phyloP scores from a whole-genome alignment of 2,329 filamentous ascomycete genomes.

The Sclerotinia trifoliorum region DNA sequence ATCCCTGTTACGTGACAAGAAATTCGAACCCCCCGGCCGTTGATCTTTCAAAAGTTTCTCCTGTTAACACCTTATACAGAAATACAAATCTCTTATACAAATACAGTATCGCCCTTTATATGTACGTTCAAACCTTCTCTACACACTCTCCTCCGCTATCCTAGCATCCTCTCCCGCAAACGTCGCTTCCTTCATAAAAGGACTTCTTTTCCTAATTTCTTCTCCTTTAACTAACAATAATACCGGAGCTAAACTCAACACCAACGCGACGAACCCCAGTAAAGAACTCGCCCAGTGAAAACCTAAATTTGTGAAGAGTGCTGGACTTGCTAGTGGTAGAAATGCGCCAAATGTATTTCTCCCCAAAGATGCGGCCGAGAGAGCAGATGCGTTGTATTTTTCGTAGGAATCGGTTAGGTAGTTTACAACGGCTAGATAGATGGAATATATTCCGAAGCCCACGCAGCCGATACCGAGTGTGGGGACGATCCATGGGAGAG shows the following conservation, averaged over 20 bases:
- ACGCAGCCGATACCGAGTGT: slow-evolving; percentile 3
- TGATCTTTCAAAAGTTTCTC: not conserved
- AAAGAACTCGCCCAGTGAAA: slow-evolving; percentile 18
- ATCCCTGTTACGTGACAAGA: not conserved
- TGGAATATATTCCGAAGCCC: slow-evolving; percentile 9
- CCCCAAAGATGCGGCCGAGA: not conserved
- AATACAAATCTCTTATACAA: not conserved
- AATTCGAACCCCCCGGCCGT: not conserved
- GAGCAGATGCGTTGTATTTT: slow-evolving; percentile 14
- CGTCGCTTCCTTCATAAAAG: slow-evolving; percentile 41
- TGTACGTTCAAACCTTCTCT: not conserved
- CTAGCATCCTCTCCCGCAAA: not conserved
- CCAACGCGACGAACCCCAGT: slow-evolving; percentile 8
- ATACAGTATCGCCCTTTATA: not conserved
- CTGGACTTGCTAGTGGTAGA: slow-evolving; percentile 13
- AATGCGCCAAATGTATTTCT: slow-evolving; percentile 9
- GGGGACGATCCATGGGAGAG: slow-evolving; percentile 13
- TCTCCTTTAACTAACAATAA: slow-evolving; percentile 45
- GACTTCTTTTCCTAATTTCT: slow-evolving; percentile 43
- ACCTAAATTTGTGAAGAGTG: slow-evolving; percentile 5
- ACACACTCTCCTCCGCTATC: not conserved
- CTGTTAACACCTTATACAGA: not conserved
- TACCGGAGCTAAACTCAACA: slow-evolving; percentile 35
- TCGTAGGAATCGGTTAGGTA: slow-evolving; percentile 18
- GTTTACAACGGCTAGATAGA: slow-evolving; percentile 9